These are phyloP conservation scores for Inonotus obliquus DNA, from an alignment of 1,284 basidiomycete species.

Conservation along the genomic window DNA sequence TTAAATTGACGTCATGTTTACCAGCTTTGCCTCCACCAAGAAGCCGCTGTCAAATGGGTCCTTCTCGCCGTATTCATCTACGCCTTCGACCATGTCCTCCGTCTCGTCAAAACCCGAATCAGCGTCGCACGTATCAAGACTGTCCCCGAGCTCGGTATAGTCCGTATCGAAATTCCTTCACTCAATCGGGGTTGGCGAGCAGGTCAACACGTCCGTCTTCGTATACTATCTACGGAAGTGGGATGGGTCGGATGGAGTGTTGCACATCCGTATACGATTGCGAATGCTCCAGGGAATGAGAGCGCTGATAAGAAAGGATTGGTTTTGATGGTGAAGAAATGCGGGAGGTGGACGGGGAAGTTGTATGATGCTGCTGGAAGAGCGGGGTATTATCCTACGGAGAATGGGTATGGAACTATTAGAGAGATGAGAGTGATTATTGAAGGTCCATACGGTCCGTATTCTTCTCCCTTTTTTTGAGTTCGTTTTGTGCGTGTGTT, in stretches of 20 bases:
- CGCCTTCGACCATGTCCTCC: constrained; percentile 58
- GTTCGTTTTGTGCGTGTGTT: neutral
- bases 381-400: constrained; percentile 32
- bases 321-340: constrained; percentile 57
- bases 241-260: constrained; percentile 53
- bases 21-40: constrained; percentile 11
- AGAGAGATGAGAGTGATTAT: constrained; percentile 6
- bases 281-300: constrained; percentile 43
- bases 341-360: constrained; percentile 58
- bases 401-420: neutral
- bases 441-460: constrained; percentile 45
- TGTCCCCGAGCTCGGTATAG: constrained; percentile 51
- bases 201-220: constrained; percentile 75
- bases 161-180: constrained; percentile 51
- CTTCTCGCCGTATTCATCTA: constrained; percentile 47
- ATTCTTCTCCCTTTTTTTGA: constrained; percentile 32
- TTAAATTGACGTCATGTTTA: constrained; percentile 3
- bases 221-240: constrained; percentile 50
- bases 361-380: constrained; percentile 37
- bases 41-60: constrained; percentile 3
- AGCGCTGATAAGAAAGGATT: constrained; percentile 53
- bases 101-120: constrained; percentile 63
- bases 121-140: constrained; percentile 50
- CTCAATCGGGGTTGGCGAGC: constrained; percentile 78
- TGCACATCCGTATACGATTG: constrained; percentile 77